A percentile compares a stretch with the other conserved stretches of the same genome.
Conservation (phyloP, 768 basidiomycete species). For the Kwoniella mangroviensis region DNA sequence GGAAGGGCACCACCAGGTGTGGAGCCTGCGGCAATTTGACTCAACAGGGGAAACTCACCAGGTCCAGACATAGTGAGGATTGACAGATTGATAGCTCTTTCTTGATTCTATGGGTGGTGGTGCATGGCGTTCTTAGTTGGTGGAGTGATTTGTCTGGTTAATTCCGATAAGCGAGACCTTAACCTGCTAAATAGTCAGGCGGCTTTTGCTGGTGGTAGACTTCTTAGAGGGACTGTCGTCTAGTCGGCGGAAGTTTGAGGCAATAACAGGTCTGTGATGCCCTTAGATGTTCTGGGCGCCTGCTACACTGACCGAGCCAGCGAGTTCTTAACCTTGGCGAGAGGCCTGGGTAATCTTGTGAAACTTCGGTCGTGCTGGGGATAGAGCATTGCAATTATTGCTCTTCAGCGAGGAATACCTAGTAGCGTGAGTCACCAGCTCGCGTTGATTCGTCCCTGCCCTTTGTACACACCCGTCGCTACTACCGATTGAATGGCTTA, state of each 20-base stretch:
- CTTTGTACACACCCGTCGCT: constrained; percentile 89
- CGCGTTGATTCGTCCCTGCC: constrained; percentile 87
- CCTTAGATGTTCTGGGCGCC: constrained; percentile 88
- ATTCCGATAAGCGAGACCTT: constrained; percentile 95
- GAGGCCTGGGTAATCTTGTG: constrained; percentile 77
- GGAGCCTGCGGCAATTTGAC: no score
- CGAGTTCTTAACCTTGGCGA: constrained; percentile 77
- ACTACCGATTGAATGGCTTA: constrained; percentile 91
- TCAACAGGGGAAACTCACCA: no score
- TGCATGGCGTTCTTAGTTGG: constrained; percentile 87
- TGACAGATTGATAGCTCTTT: constrained; percentile 84
- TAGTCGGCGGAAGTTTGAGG: constrained; percentile 84
- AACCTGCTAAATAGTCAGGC: constrained; percentile 88
- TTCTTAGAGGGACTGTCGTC: constrained; percentile 86
- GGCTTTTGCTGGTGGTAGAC: constrained; percentile 74
- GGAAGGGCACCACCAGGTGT: no score
- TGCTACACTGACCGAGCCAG: constrained; percentile 89
- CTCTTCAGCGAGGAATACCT: constrained; percentile 87
- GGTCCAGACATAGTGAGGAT: constrained; percentile 75
- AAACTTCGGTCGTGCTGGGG: constrained; percentile 80
- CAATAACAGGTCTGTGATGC: constrained; percentile 91
- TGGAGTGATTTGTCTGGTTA: constrained; percentile 96
- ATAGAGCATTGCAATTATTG: constrained; percentile 91
- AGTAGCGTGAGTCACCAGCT: constrained; percentile 87
- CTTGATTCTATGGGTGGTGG: constrained; percentile 83